A percentile compares a stretch with the other conserved stretches of the same genome.
These are phyloP conservation scores for Cladosporium sp. DNA, from an alignment of 2,329 filamentous ascomycete species.

Conservation along the genomic window DNA sequence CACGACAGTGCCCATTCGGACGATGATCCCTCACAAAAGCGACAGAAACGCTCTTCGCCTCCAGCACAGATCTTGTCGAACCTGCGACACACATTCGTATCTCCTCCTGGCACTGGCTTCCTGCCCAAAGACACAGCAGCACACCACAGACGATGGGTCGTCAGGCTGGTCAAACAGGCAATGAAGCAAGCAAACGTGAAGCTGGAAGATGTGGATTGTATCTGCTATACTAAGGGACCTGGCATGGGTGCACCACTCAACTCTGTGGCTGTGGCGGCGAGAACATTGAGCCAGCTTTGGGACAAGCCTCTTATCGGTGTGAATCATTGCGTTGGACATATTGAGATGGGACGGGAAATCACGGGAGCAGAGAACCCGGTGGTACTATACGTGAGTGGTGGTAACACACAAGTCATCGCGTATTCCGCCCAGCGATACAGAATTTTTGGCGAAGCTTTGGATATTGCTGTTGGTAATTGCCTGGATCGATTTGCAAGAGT, in stretches of 20 bases:
- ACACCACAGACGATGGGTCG: slow-evolving; percentile 85
- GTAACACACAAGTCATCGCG: slow-evolving; percentile 96
- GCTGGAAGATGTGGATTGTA: slow-evolving; percentile 71
- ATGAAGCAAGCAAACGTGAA: slow-evolving; percentile 64
- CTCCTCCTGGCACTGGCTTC: slow-evolving; percentile 90
- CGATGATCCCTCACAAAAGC: slow-evolving; percentile 20
- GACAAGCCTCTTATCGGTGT: slow-evolving; percentile 84
- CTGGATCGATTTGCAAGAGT: slow-evolving; percentile 93
- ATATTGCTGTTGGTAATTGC: slow-evolving; percentile 97
- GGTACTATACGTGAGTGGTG: slow-evolving; percentile 90
- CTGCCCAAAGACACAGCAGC: slow-evolving; percentile 92
- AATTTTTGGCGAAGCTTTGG: slow-evolving; percentile 95
- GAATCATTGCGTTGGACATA: slow-evolving; percentile 97
- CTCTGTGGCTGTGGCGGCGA: slow-evolving; percentile 77
- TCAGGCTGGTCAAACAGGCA: slow-evolving; percentile 72
- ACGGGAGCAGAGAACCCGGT: slow-evolving; percentile 88
- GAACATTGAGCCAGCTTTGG: slow-evolving; percentile 81
- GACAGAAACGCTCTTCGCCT: slow-evolving; percentile 23
- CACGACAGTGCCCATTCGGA: slow-evolving; percentile 33
- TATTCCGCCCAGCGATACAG: slow-evolving; percentile 92
- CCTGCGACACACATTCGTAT: slow-evolving; percentile 87
- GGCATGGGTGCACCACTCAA: slow-evolving; percentile 95
- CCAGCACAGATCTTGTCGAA: slow-evolving; percentile 77
- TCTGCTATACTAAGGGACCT: slow-evolving; percentile 93
- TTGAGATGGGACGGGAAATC: slow-evolving; percentile 95